Percentiles rank a stretch among this genome's conserved stretches.
These are phyloP conservation scores for Apiospora arundinis DNA, from an alignment of 2,329 filamentous ascomycete species.

Conservation along the genomic window DNA sequence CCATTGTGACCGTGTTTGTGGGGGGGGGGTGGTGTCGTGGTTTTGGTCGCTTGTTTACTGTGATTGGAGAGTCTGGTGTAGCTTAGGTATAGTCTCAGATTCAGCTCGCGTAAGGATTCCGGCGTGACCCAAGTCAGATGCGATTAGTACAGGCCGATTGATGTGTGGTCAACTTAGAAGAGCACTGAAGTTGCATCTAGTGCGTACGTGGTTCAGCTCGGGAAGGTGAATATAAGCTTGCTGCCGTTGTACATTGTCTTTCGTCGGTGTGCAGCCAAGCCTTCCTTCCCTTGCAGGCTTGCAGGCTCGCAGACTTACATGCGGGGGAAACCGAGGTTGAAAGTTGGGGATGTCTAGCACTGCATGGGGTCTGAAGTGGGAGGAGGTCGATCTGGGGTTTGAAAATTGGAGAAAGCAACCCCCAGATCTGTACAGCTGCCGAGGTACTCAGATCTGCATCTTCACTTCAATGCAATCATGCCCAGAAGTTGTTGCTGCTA, in stretches of 20 bases:
- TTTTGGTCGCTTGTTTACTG: neutral
- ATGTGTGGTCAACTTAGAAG: neutral
- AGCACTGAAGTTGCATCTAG: neutral
- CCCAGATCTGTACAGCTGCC: neutral
- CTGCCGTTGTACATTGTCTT: neutral
- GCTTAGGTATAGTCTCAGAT: neutral
- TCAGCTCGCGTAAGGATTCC: neutral
- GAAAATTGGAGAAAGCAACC: constrained; percentile 22
- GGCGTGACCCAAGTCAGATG: neutral
- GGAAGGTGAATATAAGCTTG: neutral
- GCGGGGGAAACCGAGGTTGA: constrained; percentile 24
- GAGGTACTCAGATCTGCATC: neutral
- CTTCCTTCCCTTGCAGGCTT: neutral
- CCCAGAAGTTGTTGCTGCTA: neutral
- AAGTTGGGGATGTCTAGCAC: constrained; percentile 1
- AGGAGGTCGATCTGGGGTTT: constrained; percentile 21
- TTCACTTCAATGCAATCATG: neutral
- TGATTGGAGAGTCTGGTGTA: neutral
- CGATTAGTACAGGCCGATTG: neutral
- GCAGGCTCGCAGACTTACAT: neutral
- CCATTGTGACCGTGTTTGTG: neutral
- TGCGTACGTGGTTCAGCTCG: neutral
- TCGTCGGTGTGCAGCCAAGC: neutral
- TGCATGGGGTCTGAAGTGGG: constrained; percentile 16
- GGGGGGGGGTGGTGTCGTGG: neutral